Evolutionary conservation across 495 filamentous ascomycete genomes (phyloP), one percentile per base, ranked within the genome.

Genomic region (Filosporella fistucella): DNA sequence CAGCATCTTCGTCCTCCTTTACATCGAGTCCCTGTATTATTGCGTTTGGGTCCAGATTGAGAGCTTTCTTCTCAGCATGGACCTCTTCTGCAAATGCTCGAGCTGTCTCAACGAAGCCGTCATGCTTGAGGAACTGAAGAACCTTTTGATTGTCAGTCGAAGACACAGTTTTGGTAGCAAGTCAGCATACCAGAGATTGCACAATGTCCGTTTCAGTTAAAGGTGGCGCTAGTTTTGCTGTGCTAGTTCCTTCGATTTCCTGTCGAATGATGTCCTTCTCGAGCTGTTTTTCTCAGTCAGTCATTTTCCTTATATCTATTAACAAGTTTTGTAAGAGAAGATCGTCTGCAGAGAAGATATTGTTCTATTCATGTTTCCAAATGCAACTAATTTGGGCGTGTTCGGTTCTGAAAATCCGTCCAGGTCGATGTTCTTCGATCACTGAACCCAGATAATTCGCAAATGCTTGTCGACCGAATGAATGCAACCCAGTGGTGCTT

Each of bases 101-200:
- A 13, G 91, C 89, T 6, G 93, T 95, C 48, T 96, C 91, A n/a
- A 96, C 82, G 54, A 96, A 97, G 45, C 93, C 94, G 61, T 97
- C 94, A 58, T 96, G 93, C 29, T 88, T 86, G 6, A 99, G 72
- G 56, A 91, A 95, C 64, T 96, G 91, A 10, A 89, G 76, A 14
- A 94, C 84, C 57, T 59, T 22, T n/a, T 11, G 5, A 32, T 2
- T 3, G 32, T 42, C 28, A 32, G 18, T 52, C 49, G 91, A 64
- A 41, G 14, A 25, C 28, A 11, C n/a, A n/a, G n/a, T n/a, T n/a
- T n/a, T 37, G 25, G 40, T 25, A 34, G 13, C 12, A 16, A 22
- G 4, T 10, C 23, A 21, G 47, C 47, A 42, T 56, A 80, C 77
- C 51, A 83, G 54, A 53, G 85, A 77, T 62, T 96, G 93, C 30